phyloP scores from a whole-genome alignment of 371 early-diverging fungal genomes.

The Polyrhizophydium stewartii region DNA sequence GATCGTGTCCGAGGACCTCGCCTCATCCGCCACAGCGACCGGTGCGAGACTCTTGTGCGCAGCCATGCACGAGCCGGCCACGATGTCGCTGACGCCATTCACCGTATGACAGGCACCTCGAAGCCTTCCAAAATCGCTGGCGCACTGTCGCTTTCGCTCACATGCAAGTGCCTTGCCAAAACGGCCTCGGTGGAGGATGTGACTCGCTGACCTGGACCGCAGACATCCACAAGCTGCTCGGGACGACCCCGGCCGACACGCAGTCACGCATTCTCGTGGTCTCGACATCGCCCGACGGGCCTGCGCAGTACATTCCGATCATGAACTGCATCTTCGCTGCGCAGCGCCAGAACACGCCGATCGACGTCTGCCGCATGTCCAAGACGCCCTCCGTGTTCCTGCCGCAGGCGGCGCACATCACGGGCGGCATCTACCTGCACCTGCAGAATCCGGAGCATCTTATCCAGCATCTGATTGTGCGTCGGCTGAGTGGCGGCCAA shows the following conservation, averaged over 20 bases:
- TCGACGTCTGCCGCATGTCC: conserved; percentile 83
- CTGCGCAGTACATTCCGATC: conserved; percentile 86
- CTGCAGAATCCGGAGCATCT: conserved; percentile 55
- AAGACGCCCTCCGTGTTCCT: conserved; percentile 76
- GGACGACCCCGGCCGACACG: neutral
- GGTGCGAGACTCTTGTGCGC: no score
- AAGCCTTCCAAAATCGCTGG: conserved; percentile 50
- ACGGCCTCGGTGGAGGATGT: no score
- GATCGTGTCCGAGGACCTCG: neutral
- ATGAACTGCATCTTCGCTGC: conserved; percentile 98
- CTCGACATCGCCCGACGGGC: conserved; percentile 80
- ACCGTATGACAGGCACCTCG: no score
- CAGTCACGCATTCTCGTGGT: conserved; percentile 75
- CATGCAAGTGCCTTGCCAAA: conserved; percentile 35
- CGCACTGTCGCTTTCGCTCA: conserved; percentile 56
- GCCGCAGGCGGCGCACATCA: conserved; percentile 89
- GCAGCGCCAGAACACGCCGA: conserved; percentile 80
- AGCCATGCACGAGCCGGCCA: no score
- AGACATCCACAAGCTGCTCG: conserved; percentile 16
- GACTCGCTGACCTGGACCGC: neutral
- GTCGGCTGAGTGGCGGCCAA: neutral
- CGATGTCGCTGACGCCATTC: no score
- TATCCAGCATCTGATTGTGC: conserved; percentile 81
- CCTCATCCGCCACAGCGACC: no score
- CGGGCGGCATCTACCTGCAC: conserved; percentile 78